Conservation (phyloP, 1,139 yeast genomes). For the Blastobotrys raffinosifermentans region DNA sequence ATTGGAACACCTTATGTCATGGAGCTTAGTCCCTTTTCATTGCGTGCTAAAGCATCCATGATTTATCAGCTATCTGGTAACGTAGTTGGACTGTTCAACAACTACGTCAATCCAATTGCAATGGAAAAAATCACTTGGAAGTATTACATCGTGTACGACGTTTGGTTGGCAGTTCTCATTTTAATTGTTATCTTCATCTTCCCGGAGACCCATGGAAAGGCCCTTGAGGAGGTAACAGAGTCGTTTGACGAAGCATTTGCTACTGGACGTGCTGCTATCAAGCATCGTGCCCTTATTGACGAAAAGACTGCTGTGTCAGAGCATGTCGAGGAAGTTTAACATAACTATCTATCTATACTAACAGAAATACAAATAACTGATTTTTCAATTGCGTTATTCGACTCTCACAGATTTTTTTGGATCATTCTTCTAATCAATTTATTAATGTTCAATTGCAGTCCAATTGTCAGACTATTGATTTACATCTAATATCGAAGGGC, state of each 20-base stretch:
- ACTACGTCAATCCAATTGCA: slow-evolving; percentile 42
- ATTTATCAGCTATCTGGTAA: slow-evolving; percentile 45
- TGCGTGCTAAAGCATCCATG: slow-evolving; percentile 52
- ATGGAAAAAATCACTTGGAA: slow-evolving; percentile 35
- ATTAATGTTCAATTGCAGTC: neutral
- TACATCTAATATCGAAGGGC: slow-evolving; percentile 44
- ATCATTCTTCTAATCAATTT: no score
- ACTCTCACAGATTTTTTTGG: no score
- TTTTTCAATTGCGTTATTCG: no score
- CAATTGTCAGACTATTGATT: neutral
- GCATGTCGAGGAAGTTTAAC: neutral
- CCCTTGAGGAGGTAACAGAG: slow-evolving; percentile 69
- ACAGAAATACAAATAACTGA: no score
- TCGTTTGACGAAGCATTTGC: slow-evolving; percentile 18
- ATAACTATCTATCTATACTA: no score
- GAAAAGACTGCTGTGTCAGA: neutral
- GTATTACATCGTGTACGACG: slow-evolving; percentile 33
- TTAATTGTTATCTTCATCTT: slow-evolving; percentile 66
- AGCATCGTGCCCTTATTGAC: slow-evolving; percentile 1
- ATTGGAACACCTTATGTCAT: slow-evolving; percentile 43
- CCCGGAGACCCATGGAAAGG: slow-evolving; percentile 88
- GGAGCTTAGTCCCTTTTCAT: slow-evolving; percentile 52
- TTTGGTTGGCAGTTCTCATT: slow-evolving; percentile 18
- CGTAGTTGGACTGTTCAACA: slow-evolving; percentile 37
- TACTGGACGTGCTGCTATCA: neutral